Evolutionary conservation across 73 alveolate species (phyloP).

Genomic region (Paramecium biaurelia): DNA sequence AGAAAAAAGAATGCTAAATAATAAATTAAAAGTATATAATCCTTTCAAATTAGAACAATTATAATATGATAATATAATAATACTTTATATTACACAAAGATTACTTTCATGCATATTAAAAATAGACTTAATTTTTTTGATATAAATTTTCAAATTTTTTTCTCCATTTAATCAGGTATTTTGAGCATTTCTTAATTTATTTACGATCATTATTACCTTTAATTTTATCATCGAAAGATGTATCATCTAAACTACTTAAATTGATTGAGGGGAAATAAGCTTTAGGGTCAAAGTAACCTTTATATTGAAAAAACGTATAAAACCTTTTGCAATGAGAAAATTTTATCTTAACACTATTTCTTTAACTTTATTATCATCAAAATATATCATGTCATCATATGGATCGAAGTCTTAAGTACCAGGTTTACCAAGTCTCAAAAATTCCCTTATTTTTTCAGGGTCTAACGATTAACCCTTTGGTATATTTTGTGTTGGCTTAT

Average conservation of each 20-base stretch:
- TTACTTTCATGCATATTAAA: background rate
- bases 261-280: constrained; percentile 13
- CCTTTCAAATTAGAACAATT: background rate
- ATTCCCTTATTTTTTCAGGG: constrained; percentile 54
- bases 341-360: constrained; percentile 60
- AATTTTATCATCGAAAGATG: constrained; percentile 19
- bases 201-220: background rate
- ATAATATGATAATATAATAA: too few species aligned
- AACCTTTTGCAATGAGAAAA: constrained; percentile 58
- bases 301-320: background rate
- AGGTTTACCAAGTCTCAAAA: constrained; percentile 52
- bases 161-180: background rate
- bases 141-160: background rate
- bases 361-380: constrained; percentile 61
- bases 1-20: too few species aligned
- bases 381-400: constrained; percentile 61
- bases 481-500: constrained; percentile 57
- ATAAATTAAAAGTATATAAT: too few species aligned
- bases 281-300: constrained; percentile 24
- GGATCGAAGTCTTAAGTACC: constrained; percentile 63
- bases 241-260: constrained; percentile 35
- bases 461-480: constrained; percentile 52
- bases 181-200: background rate
- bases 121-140: background rate
- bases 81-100: background rate